Conservation (phyloP, 2,329 filamentous ascomycete genomes). For the Ceratocystis variospora region DNA sequence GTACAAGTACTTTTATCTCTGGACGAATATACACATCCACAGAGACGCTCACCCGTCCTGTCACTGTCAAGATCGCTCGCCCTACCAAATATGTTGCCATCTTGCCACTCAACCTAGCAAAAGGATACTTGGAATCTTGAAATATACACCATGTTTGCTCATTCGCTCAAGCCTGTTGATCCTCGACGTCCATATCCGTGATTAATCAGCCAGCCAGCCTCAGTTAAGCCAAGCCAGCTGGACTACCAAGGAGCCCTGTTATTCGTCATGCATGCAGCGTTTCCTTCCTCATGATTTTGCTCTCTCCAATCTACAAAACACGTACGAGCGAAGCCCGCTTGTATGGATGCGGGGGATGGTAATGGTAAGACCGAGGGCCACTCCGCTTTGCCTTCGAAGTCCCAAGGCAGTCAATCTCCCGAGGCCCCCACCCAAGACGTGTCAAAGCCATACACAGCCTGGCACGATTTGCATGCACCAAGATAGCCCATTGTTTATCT, state of each 20-base stretch:
- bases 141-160: background rate
- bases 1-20: background rate
- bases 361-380: too few species aligned
- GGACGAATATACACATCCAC: background rate
- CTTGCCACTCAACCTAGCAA: background rate
- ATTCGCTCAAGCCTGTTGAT: background rate
- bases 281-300: background rate
- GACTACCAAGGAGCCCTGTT: background rate
- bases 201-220: background rate
- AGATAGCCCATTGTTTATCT: background rate
- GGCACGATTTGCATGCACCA: background rate
- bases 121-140: background rate
- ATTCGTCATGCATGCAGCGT: background rate
- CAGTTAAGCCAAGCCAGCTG: background rate
- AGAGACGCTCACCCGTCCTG: background rate
- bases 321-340: too few species aligned
- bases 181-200: background rate
- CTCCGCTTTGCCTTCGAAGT: background rate
- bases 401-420: background rate
- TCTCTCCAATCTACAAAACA: background rate
- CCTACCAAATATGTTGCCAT: background rate
- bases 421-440: background rate
- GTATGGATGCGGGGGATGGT: too few species aligned
- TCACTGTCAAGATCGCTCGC: background rate
- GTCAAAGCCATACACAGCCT: background rate